phyloP scores from a whole-genome alignment of 805 yeast species.

The Schwanniomyces occidentalis region DNA sequence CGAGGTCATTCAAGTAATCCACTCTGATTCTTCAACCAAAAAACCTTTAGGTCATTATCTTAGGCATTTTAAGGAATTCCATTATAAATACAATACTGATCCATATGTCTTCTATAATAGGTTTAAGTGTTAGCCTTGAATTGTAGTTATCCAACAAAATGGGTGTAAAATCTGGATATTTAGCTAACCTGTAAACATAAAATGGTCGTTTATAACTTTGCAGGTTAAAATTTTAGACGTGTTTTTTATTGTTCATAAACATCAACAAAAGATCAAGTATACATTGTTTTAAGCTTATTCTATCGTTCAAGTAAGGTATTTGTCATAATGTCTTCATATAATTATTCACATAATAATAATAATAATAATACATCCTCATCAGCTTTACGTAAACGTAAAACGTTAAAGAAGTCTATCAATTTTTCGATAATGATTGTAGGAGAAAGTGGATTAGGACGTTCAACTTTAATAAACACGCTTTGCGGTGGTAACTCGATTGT shows the following conservation, averaged over 20 bases:
- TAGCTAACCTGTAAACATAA: background rate
- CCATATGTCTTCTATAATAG: too few species aligned
- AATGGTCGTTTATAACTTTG: background rate
- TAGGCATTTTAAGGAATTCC: constrained; percentile 9
- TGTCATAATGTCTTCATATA: constrained; percentile 1
- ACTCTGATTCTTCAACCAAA: constrained; percentile 4
- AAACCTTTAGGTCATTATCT: constrained; percentile 7
- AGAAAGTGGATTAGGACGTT: constrained; percentile 82
- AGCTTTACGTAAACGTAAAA: constrained; percentile 65
- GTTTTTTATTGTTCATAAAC: too few species aligned
- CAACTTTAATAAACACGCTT: constrained; percentile 88
- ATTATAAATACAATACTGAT: too few species aligned
- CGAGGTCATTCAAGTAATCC: constrained; percentile 8
- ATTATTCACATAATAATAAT: constrained; percentile 16
- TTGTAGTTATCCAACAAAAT: background rate
- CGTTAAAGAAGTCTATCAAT: constrained; percentile 78
- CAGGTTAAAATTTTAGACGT: constrained; percentile 3
- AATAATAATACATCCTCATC: constrained; percentile 36
- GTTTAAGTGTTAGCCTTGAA: too few species aligned
- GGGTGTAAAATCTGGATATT: constrained; percentile 1
- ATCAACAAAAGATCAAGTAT: too few species aligned
- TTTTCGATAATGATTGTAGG: constrained; percentile 88
- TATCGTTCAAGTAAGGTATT: too few species aligned
- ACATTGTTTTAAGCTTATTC: too few species aligned
- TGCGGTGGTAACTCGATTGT: constrained; percentile 84